phyloP scores from a whole-genome alignment of 31 red algal species.

The Porphyra umbilicalis region DNA sequence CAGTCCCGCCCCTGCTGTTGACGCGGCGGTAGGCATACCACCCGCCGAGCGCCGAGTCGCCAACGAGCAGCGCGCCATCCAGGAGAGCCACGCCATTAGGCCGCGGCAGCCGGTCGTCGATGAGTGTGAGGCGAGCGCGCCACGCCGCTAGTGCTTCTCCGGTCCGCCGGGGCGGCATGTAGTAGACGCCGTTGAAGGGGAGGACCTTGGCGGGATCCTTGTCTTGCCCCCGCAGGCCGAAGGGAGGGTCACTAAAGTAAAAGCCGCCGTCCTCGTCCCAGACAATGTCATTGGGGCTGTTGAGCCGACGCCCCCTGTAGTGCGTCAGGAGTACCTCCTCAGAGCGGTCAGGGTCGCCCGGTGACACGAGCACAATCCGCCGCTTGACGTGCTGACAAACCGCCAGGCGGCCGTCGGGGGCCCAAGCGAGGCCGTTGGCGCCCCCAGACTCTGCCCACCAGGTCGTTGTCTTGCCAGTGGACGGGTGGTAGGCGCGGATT shows the following conservation, averaged over 20 bases:
- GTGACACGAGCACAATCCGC: not conserved
- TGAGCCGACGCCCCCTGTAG: not conserved
- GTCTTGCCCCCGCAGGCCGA: not conserved
- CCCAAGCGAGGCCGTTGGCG: not conserved
- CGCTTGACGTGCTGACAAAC: not conserved
- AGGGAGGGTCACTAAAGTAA: not conserved
- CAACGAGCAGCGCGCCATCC: not conserved
- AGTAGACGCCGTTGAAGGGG: not conserved
- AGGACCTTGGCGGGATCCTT: not conserved
- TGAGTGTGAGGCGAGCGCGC: not conserved
- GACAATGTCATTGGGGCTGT: not conserved
- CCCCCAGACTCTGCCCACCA: not conserved
- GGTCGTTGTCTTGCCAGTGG: not conserved
- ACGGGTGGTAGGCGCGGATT: not conserved
- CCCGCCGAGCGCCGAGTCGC: not conserved
- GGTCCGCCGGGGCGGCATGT: not conserved
- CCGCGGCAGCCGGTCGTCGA: not conserved
- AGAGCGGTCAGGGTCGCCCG: not conserved
- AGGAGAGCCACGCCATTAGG: not conserved
- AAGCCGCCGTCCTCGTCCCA: not conserved
- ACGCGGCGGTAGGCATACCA: not conserved
- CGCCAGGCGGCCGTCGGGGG: not conserved
- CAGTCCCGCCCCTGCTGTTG: not conserved
- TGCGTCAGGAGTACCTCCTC: not conserved
- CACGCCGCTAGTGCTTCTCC: not conserved